Evolutionary conservation across 1,139 yeast species (phyloP), one percentile per base, ranked within the genome.

Genomic region (Sugiyamaella sp.): DNA sequence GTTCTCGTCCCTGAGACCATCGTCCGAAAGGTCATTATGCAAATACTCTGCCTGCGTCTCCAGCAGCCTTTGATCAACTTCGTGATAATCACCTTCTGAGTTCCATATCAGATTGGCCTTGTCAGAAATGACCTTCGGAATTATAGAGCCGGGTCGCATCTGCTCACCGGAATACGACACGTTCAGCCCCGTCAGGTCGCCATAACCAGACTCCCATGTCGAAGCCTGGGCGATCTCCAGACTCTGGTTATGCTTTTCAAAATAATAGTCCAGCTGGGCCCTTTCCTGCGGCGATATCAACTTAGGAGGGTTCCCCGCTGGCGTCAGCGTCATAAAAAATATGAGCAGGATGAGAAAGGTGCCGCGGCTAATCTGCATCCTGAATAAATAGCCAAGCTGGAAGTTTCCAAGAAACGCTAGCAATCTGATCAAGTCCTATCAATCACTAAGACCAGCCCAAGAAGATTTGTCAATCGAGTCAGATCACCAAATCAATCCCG

Each of bases 121-220:
- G 2, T 71, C 63, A 58, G 83, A 79, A 1, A 89, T 72, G 5
- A 65, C 68, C 62, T 84, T 76, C 0, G 96, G 95, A 9, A 89
- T 65, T 1, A 88, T 71, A 19, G 87, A 48, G 86, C 82, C 54
- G 83, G 70, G 64, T 74, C 76, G 58, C 6, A 55, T 52, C 2
- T 58, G 57, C 14, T 54, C 54, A 1, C 32, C 53, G 1, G 65
- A 61, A 46, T 65, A 63, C 5, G 55, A 54, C 10, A 41, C 40
- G 2, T 42, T 37, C 19, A 85, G 80, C 6, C 96, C 96, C 0
- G 95, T 86, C 9, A 89, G 68, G 62, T 87, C 85, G 0, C 86
- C 87, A 66, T 85, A 85, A 6, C 89, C 89, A 2, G 70, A 59
- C 16, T 65, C 56, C 66, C 79, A 84, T 1, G 78, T 74, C 38